A percentile compares a stretch with the other conserved stretches of the same genome.
Conservation (phyloP, 2,329 filamentous ascomycete species). For the Fusarium keratoplasticum region DNA sequence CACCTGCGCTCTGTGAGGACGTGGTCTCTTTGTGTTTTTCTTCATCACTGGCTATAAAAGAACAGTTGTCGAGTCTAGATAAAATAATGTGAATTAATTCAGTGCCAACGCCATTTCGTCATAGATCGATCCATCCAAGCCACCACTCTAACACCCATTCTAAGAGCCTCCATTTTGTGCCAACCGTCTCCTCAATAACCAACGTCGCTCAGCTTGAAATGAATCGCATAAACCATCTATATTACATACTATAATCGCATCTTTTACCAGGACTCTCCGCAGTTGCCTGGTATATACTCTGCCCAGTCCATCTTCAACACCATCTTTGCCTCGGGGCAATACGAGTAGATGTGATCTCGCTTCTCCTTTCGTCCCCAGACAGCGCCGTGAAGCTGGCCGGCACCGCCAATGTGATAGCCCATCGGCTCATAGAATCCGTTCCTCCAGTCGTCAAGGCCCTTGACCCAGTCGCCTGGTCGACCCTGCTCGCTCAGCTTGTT, state of each 20-base stretch:
- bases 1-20: not conserved
- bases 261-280: slow-evolving; percentile 41
- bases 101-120: not conserved
- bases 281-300: slow-evolving; percentile 61
- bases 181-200: not conserved
- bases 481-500: not conserved
- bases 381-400: slow-evolving; percentile 55
- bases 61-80: not conserved
- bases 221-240: not conserved
- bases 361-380: slow-evolving; percentile 63
- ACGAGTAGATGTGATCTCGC: slow-evolving; percentile 61
- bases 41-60: slow-evolving; percentile 56
- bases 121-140: not conserved
- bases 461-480: slow-evolving; percentile 48
- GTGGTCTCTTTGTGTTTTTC: not conserved
- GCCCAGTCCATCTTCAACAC: slow-evolving; percentile 66
- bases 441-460: slow-evolving; percentile 63
- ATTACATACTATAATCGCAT: not conserved
- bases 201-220: not conserved
- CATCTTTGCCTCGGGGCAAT: slow-evolving; percentile 71
- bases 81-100: not conserved
- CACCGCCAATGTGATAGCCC: slow-evolving; percentile 68
- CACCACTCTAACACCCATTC: not conserved
- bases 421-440: slow-evolving; percentile 66
- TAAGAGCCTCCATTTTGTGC: not conserved